Conservation (phyloP, 306 rosid genomes). For the Prunus fruticosa region DNA sequence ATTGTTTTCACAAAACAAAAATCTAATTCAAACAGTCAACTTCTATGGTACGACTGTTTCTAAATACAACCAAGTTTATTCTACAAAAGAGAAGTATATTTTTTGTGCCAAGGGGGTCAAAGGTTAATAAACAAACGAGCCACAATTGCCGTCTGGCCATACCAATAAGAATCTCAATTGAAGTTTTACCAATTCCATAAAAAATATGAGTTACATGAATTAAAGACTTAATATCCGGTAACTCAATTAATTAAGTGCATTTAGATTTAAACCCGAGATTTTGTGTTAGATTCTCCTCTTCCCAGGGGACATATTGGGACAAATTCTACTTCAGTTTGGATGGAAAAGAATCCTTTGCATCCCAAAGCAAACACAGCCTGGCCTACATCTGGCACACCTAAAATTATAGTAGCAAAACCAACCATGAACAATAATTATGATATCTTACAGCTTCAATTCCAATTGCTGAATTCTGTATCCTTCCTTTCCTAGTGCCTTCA, state of each 20-base stretch:
- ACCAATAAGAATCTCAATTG: neutral
- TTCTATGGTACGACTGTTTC: neutral
- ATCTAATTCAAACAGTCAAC: too few species aligned
- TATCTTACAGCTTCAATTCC: too few species aligned
- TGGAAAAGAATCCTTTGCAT: too few species aligned
- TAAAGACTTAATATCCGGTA: neutral
- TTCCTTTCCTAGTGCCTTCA: too few species aligned
- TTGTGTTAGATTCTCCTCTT: neutral
- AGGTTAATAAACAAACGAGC: too few species aligned
- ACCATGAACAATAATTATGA: neutral
- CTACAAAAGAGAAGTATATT: too few species aligned
- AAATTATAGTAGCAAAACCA: neutral
- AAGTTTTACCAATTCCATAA: neutral
- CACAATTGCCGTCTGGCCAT: neutral
- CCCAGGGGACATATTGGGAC: too few species aligned
- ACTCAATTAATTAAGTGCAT: neutral
- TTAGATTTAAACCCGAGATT: neutral
- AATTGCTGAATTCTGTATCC: too few species aligned
- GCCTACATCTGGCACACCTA: neutral
- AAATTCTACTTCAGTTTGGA: too few species aligned
- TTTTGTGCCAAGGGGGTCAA: too few species aligned
- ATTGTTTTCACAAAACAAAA: too few species aligned
- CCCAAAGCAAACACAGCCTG: too few species aligned
- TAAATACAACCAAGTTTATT: neutral
- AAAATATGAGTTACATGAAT: neutral